Conservation (phyloP, 2,329 filamentous ascomycete species). For the Lachnellula arida region DNA sequence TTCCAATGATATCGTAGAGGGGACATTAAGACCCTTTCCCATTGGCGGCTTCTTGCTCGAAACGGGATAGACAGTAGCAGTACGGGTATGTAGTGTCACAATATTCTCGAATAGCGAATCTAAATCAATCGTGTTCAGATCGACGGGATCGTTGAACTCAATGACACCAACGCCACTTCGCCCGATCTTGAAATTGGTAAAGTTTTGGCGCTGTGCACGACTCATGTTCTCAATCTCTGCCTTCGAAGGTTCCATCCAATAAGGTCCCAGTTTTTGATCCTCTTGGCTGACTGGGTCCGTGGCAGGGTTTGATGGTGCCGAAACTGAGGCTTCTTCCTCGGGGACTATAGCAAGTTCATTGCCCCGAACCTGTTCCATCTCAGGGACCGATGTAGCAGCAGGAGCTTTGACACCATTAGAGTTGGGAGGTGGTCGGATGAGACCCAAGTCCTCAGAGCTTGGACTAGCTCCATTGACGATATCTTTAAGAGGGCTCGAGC, state of each 20-base stretch:
- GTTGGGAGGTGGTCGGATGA: slow-evolving; percentile 49
- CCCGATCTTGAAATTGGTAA: slow-evolving; percentile 75
- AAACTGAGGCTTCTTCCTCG: slow-evolving; percentile 54
- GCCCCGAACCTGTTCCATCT: slow-evolving; percentile 66
- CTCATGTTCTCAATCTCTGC: slow-evolving; percentile 76
- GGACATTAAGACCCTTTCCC: slow-evolving; percentile 88
- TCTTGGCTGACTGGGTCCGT: slow-evolving; percentile 11
- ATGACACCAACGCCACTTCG: slow-evolving; percentile 78
- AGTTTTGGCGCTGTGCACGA: slow-evolving; percentile 68
- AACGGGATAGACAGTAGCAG: slow-evolving; percentile 79
- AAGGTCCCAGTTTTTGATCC: slow-evolving; percentile 56
- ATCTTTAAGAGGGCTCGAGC: slow-evolving; percentile 30
- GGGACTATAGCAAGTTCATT: slow-evolving; percentile 76
- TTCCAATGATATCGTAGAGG: slow-evolving; percentile 79
- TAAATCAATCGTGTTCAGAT: slow-evolving; percentile 73
- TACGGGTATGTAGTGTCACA: slow-evolving; percentile 70
- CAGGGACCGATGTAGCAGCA: slow-evolving; percentile 41
- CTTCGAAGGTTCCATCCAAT: slow-evolving; percentile 78
- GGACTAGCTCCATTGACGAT: slow-evolving; percentile 43
- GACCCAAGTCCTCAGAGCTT: slow-evolving; percentile 54
- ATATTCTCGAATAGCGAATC: slow-evolving; percentile 76
- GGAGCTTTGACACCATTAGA: slow-evolving; percentile 40
- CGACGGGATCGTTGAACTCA: slow-evolving; percentile 74
- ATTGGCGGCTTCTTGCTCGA: slow-evolving; percentile 72
- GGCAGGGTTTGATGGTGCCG: slow-evolving; percentile 7